Conservation (phyloP, 2,329 filamentous ascomycete genomes). For the Aspergillus piperis region DNA sequence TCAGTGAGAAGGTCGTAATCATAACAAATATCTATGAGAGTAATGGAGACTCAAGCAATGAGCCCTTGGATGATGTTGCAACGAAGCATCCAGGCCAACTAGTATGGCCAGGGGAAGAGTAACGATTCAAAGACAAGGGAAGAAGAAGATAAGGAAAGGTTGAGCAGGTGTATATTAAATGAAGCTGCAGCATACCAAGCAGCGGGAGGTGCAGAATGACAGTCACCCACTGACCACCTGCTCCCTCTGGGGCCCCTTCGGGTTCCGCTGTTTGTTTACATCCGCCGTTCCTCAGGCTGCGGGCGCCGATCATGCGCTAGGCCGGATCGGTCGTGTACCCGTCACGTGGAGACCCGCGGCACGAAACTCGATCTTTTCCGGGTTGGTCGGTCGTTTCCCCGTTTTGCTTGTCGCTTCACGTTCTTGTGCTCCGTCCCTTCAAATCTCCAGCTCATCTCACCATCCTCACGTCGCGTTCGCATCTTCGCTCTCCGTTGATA, state of each 20-base stretch:
- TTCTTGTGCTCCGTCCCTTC: background rate
- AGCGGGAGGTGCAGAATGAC: conserved; percentile 5
- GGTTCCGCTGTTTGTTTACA: conserved; percentile 42
- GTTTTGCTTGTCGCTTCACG: background rate
- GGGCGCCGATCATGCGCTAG: conserved; percentile 31
- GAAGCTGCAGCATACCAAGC: conserved; percentile 8
- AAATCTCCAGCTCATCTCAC: background rate
- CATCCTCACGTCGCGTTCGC: background rate
- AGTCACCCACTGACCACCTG: conserved; percentile 7
- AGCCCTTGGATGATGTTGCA: conserved; percentile 14
- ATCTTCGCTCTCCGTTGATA: background rate
- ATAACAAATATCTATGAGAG: conserved; percentile 16
- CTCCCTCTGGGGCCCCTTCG: background rate
- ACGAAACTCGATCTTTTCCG: conserved; percentile 25
- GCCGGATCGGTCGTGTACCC: conserved; percentile 19
- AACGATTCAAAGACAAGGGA: background rate
- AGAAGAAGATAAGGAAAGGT: conserved; percentile 13
- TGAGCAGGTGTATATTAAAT: conserved; percentile 4
- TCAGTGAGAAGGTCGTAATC: conserved; percentile 18
- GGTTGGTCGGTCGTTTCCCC: background rate
- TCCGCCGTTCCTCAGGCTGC: conserved; percentile 37
- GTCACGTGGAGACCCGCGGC: conserved; percentile 28
- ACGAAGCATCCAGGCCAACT: conserved; percentile 12
- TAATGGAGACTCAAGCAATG: conserved; percentile 12
- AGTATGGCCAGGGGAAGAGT: background rate